phyloP scores from a whole-genome alignment of 2,329 filamentous ascomycete species.

The Pseudogymnoascus sp. region DNA sequence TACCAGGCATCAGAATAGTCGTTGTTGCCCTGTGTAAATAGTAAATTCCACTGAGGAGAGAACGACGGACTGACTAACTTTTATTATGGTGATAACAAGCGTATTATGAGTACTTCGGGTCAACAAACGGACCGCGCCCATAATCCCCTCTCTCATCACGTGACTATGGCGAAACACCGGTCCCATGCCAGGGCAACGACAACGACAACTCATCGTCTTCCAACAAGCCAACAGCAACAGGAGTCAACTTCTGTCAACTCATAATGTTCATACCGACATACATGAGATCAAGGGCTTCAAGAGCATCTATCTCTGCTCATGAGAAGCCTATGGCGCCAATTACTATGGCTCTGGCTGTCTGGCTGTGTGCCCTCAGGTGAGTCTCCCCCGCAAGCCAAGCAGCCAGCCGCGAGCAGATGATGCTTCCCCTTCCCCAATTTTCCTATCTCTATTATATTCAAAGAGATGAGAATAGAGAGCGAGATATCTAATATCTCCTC shows the following conservation, averaged over 20 bases:
- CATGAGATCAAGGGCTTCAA: constrained; percentile 3
- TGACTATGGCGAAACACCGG: background rate
- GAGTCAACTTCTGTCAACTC: constrained; percentile 2
- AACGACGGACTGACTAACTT: background rate
- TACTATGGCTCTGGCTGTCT: background rate
- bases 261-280: background rate
- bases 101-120: background rate
- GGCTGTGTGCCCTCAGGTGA: background rate
- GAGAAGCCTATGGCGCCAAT: background rate
- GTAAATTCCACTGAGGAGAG: background rate
- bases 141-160: background rate
- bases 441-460: background rate
- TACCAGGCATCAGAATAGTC: background rate
- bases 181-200: background rate
- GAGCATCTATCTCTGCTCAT: background rate
- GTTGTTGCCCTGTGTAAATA: background rate
- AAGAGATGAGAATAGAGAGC: background rate
- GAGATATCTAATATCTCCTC: background rate
- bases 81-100: background rate
- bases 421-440: background rate
- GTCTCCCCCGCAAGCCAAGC: background rate
- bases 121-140: background rate
- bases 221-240: background rate
- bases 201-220: constrained; percentile 6
- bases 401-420: background rate